These are phyloP conservation scores for Nymphaea thermarum DNA, from an alignment of 164 flowering plant genomes.

Conservation along the genomic window DNA sequence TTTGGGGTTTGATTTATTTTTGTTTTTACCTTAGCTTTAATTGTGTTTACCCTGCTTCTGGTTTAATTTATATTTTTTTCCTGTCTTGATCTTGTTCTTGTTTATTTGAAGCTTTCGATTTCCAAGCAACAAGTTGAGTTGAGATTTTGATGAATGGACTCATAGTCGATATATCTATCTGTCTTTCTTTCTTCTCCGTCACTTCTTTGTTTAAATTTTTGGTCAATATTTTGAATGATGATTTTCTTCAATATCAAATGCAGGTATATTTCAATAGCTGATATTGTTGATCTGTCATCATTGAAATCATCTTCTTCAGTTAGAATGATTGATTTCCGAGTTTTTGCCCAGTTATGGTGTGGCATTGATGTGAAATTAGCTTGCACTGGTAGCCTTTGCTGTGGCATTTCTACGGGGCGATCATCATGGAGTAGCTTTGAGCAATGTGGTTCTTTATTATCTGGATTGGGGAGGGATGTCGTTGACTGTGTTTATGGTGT, in stretches of 20 bases:
- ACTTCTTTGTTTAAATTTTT: neutral
- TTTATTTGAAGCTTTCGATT: neutral
- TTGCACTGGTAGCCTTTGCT: conserved; percentile 24
- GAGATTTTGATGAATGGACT: no score
- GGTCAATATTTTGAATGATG: neutral
- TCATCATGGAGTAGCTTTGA: conserved; percentile 28
- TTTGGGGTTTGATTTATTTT: neutral
- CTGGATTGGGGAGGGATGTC: conserved; percentile 41
- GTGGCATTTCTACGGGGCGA: conserved; percentile 9
- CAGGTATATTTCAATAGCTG: conserved; percentile 90
- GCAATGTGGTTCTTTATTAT: conserved; percentile 62
- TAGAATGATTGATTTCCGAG: conserved; percentile 55
- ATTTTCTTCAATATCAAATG: conserved; percentile 9
- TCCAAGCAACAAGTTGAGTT: neutral
- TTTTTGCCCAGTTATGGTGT: conserved; percentile 58
- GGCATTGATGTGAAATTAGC: conserved; percentile 21
- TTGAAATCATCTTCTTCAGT: conserved; percentile 33
- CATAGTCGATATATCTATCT: no score
- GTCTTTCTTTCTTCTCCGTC: neutral
- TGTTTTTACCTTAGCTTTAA: no score
- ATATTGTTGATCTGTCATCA: conserved; percentile 62
- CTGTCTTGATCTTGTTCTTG: neutral
- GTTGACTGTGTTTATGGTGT: conserved; percentile 58
- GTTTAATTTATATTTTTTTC: neutral
- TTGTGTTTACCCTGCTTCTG: neutral